Evolutionary conservation across 495 filamentous ascomycete species (phyloP), one percentile per base, ranked within the genome.

Genomic region (Penicillium dipodomyicola): DNA sequence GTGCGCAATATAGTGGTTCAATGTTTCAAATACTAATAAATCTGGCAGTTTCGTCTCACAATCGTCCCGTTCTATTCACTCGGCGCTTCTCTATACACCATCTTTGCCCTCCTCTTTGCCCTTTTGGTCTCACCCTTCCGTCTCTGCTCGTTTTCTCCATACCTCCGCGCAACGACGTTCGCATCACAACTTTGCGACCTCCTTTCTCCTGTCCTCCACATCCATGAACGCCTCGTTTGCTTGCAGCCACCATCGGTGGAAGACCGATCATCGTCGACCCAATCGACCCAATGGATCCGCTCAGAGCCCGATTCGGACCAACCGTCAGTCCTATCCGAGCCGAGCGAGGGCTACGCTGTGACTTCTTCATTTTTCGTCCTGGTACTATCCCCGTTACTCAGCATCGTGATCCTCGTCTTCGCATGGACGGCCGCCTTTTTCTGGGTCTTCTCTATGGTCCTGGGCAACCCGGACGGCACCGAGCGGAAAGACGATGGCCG

Each of bases 401-500:
- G 80, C 46, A 60, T 84, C 1, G 77, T 72, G 14, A 68, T 85
- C 10, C 73, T 83, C 2, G 70, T 84, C 15, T 75, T 77, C 4
- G 75, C 79, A 10, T 88, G 84, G 85, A 80, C 78, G 0, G 78
- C 83, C 0, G 85, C 81, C 1, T 77, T 75, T 41, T 88, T 87
- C 71, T 88, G 85, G 85, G 67, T 83, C 52, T 85, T 82, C 56
- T 76, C 84, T 25, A 77, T 77, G 62, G 76, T 87, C 10, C 65
- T 88, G 39, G 85, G 85, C 1, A 82, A 86, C 63, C 84, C 83
- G 35, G 82, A 84, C 37, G 82, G 82, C n/a, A 80, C 79, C 47
- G 84, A 85, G 59, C 75, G 80, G 40, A 79, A 77, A 47, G 82
- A 87, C 53, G 84, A 87, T 59, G 85, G 85, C 9, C 75, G 79